Percentiles rank a stretch among this genome's conserved stretches.
Evolutionary conservation across 2,329 filamentous ascomycete genomes (phyloP).

Genomic region (Bipolaris victoriae): DNA sequence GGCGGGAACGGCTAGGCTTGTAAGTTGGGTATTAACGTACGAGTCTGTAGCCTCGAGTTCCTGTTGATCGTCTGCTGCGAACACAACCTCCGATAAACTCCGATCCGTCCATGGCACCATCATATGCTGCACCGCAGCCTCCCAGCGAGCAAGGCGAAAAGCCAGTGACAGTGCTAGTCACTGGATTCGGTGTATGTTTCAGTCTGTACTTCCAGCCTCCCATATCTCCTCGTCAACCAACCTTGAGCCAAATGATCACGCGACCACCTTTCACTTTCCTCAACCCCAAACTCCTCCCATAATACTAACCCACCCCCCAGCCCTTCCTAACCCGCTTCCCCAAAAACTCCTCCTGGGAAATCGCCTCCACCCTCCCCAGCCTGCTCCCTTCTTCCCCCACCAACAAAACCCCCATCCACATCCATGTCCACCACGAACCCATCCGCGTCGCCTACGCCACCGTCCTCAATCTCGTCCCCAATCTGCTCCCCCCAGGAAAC

Average conservation of each 20-base stretch:
- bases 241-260: too few species aligned
- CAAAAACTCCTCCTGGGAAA: constrained; percentile 48
- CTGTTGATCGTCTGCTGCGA: neutral
- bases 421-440: constrained; percentile 42
- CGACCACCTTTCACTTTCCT: too few species aligned
- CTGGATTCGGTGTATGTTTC: constrained; percentile 44
- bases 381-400: constrained; percentile 35
- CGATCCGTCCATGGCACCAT: constrained; percentile 21
- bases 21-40: too few species aligned
- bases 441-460: constrained; percentile 46
- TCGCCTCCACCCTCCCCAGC: constrained; percentile 46
- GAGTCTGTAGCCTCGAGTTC: neutral
- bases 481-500: constrained; percentile 33
- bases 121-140: constrained; percentile 40
- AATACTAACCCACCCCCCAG: constrained; percentile 23
- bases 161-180: constrained; percentile 46
- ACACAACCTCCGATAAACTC: neutral
- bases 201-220: neutral
- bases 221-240: neutral
- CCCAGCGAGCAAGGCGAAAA: constrained; percentile 35
- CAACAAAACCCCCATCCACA: constrained; percentile 42
- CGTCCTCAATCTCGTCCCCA: constrained; percentile 37
- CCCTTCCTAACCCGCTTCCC: constrained; percentile 44
- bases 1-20: too few species aligned
- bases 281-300: too few species aligned